Conservation (phyloP, 768 basidiomycete genomes). For the Gloeopeniophorella convolvens region DNA sequence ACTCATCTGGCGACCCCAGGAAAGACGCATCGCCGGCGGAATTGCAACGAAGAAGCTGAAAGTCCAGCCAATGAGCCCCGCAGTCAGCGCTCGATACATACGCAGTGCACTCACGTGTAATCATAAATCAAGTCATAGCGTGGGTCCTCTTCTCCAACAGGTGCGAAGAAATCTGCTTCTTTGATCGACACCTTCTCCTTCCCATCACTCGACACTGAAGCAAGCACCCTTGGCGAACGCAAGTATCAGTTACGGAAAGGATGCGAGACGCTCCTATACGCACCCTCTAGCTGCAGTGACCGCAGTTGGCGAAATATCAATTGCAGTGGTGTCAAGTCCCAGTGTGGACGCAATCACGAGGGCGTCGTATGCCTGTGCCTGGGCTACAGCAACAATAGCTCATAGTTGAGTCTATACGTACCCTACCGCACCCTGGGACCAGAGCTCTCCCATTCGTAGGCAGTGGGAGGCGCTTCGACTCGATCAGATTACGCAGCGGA, state of each 20-base stretch:
- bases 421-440: conserved; percentile 54
- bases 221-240: conserved; percentile 16
- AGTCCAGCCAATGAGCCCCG: no score
- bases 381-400: not conserved
- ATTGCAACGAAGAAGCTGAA: conserved; percentile 69
- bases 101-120: conserved; percentile 42
- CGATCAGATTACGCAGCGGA: conserved; percentile 45
- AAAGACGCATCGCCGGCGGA: conserved; percentile 41
- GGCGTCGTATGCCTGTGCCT: conserved; percentile 54
- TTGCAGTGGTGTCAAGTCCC: conserved; percentile 42
- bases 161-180: conserved; percentile 49
- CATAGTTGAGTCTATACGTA: conserved; percentile 7
- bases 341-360: conserved; percentile 44
- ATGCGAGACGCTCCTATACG: conserved; percentile 14
- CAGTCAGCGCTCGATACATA: not conserved
- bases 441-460: conserved; percentile 40
- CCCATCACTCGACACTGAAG: conserved; percentile 19
- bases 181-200: conserved; percentile 35
- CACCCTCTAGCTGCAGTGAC: conserved; percentile 41
- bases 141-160: conserved; percentile 28
- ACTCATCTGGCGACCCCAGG: conserved; percentile 55
- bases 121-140: conserved; percentile 57
- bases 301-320: conserved; percentile 55
- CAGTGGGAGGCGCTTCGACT: conserved; percentile 38
- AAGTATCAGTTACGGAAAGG: not conserved